Base-by-base conservation (phyloP, 1,284 basidiomycete species). In the Salmacisia buchloeana region DNA sequence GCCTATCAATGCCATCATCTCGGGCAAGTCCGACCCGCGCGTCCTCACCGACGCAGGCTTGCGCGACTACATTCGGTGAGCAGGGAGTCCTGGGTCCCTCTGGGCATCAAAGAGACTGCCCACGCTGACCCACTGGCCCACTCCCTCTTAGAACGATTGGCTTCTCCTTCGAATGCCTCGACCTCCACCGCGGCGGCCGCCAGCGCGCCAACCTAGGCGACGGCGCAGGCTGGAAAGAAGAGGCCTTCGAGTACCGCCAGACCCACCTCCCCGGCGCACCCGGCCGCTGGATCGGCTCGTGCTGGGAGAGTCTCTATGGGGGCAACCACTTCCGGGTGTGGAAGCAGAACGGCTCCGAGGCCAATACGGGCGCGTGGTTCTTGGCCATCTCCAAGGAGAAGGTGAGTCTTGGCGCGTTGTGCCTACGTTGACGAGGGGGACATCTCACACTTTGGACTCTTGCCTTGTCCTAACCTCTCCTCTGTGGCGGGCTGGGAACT, bases 121-220 rank as follows among this genome's bases (percentile, higher is more conserved):
- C 33, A n/a, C 21, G 12, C 39, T 52, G 31, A 13, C n/a, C 2
- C 60, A 60, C 84, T 83, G 0, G 74, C 29, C 13, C 29, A 7
- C 9, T 12, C 6, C 15, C 62, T 10, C 35, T 12, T 39, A 63
- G 62, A 29, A 76, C 74, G 33, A 73, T 87, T n/a, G 84, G 85
- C 6, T 92, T 90, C 78, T 84, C 85, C 3, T 84, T 86, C 29
- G 91, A 94, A 81, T 94, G 92, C 75, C 82, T 94, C 21, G 91
- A 91, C 1, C 88, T 92, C 69, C 87, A 89, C 75, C 81, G 85
- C 2, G 90, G 90, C 2, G 82, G 83, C 2, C 78, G 85, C 54
- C 93, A 96, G 77, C 80, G 76, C 2, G 91, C 89, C 0, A 84
- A 97, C 76, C 83, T 97, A 0, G 93, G 93, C 5, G 94, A 96